Evolutionary conservation across 805 yeast genomes (phyloP).

Genomic region (Candida hispaniensis): DNA sequence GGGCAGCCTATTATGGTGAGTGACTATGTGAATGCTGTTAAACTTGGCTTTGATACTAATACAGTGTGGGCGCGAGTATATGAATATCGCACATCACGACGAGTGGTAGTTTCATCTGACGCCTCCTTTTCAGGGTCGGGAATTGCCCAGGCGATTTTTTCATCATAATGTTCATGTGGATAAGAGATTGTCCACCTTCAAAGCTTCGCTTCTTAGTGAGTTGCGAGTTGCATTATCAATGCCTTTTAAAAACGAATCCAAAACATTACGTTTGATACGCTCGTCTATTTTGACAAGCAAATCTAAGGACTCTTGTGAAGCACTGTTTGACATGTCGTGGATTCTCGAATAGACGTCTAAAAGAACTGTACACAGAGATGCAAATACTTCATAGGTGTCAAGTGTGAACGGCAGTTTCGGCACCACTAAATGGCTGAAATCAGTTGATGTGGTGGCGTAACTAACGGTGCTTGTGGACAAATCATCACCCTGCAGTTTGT

Average conservation of each 20-base stretch:
- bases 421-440: constrained; percentile 19
- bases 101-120: too few relatives aligned
- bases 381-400: constrained; percentile 24
- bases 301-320: constrained; percentile 5
- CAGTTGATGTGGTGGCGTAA: constrained; percentile 11
- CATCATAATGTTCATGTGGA: too few relatives aligned
- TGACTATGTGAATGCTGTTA: not conserved
- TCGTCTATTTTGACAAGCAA: constrained; percentile 21
- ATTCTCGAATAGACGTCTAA: constrained; percentile 21
- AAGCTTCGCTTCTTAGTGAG: constrained; percentile 20
- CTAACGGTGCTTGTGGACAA: not conserved
- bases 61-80: constrained; percentile 13
- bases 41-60: constrained; percentile 1
- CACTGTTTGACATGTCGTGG: constrained; percentile 7
- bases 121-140: too few relatives aligned
- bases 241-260: constrained; percentile 22
- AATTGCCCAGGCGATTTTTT: too few relatives aligned
- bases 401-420: constrained; percentile 24
- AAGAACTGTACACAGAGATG: constrained; percentile 22
- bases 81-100: constrained; percentile 4
- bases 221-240: constrained; percentile 19
- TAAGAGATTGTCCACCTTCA: constrained; percentile 19
- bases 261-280: constrained; percentile 18
- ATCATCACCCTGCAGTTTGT: constrained; percentile 6
- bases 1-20: constrained; percentile 35